Evolutionary conservation across 148 eudicot species (phyloP), one percentile per base, ranked within the genome.

Genomic region (Camellia granthamiana): DNA sequence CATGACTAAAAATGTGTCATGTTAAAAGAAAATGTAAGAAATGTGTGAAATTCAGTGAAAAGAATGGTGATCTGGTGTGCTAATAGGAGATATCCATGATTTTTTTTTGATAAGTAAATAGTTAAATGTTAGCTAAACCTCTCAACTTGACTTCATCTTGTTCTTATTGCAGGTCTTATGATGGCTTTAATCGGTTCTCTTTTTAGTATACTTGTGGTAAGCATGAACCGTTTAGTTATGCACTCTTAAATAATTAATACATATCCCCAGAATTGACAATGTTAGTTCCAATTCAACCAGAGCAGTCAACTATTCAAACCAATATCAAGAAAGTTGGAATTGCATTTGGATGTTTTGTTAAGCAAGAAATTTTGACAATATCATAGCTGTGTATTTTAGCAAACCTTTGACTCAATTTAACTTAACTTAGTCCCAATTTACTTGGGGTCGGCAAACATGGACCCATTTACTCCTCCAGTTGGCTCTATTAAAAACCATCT

Each of bases 161-260:
- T 55, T 65, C 38, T 66, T 63, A 8, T 79, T 86, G 83, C 91
- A 93, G 97, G 95, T 85, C 85, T 87, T 11, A 78, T 93, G 84
- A 91, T 93, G 97, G 89, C 97, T 77, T 76, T 93, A 56, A 89
- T 90, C 60, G 97, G 97, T 65, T 93, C 97, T 42, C 75, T 93
- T 73, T 80, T 93, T 51, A 81, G 97, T 55, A 67, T 90, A 46
- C 86, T 91, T 72, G 87, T 91, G 97, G 97, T 93, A 88, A 79
- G 81, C 11, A 62, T 23, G 30, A 78, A 30, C 38, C 38, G 6
- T 51, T 51, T 30, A 30, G 38, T 30, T 0, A 58, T 30, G 38
- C 12, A 78, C 11, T 65, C 15, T 75, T 79, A 30, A 18, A 3
- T 18, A 52, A 21, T 49, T 67, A 10, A 1, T 38, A 67, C 14